Conservation (phyloP, 192 early-diverging fungal genomes). For the Gryganskiella cystojenkinii region DNA sequence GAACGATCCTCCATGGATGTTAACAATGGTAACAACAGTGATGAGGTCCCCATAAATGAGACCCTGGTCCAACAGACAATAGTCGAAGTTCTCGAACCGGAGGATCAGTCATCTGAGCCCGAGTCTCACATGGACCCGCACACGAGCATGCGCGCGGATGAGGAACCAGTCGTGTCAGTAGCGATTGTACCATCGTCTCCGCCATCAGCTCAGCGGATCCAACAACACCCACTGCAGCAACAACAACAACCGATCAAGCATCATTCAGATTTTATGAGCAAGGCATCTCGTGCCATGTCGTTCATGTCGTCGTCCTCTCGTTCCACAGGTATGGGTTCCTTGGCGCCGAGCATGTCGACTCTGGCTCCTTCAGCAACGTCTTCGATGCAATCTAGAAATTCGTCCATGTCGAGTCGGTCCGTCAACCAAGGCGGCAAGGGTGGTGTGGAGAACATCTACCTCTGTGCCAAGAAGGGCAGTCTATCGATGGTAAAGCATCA, state of each 20-base stretch:
- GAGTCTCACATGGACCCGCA: too few relatives aligned
- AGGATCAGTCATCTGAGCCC: too few relatives aligned
- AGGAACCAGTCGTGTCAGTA: too few relatives aligned
- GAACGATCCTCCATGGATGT: too few relatives aligned
- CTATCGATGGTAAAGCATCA: slow-evolving; percentile 22
- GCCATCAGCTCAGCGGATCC: neutral
- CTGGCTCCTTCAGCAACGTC: slow-evolving; percentile 40
- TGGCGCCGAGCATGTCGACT: slow-evolving; percentile 46
- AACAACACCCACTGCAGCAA: too few relatives aligned
- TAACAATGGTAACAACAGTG: too few relatives aligned
- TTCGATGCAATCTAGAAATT: slow-evolving; percentile 18
- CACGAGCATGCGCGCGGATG: too few relatives aligned
- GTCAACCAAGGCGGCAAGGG: slow-evolving; percentile 10
- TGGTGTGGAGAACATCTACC: slow-evolving; percentile 47
- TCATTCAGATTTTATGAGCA: too few relatives aligned
- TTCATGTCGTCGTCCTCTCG: slow-evolving; percentile 30
- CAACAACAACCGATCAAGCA: too few relatives aligned
- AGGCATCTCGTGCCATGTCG: slow-evolving; percentile 19
- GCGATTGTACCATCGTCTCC: neutral
- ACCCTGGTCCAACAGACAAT: too few relatives aligned
- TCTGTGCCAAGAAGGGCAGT: slow-evolving; percentile 47
- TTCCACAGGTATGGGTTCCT: slow-evolving; percentile 42
- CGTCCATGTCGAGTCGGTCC: slow-evolving; percentile 1
- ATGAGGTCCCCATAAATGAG: too few relatives aligned
- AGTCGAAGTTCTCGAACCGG: too few relatives aligned